Evolutionary conservation across 2,329 filamentous ascomycete genomes (phyloP), one percentile per base, ranked within the genome.

Genomic region (Bipolaris sorokiniana): DNA sequence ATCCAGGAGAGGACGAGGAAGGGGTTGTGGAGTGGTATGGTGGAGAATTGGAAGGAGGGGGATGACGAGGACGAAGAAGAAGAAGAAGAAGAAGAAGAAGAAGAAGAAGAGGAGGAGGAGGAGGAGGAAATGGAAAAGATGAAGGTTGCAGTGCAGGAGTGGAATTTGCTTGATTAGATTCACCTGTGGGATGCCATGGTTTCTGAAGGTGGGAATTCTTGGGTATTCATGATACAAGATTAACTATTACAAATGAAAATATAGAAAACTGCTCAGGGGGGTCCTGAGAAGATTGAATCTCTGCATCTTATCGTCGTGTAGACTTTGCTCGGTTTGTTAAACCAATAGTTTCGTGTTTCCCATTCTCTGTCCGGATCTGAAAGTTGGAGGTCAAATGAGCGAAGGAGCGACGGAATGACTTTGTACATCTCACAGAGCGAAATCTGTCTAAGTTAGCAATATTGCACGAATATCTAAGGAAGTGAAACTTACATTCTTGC

Each of bases 281-380:
- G 2, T 13, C 16, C 16, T 15, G 13, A 1, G 1, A 15, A 6
- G 1, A 10, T 16, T 23, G n/a, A 15, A 6, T 42, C 2, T 22
- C 51, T 31, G 5, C 41, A 20, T 13, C 16, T 16, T 15, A 54
- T 16, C 10, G 3, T 38, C 1, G 47, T 47, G 11, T 54, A 38
- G 5, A 48, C 41, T 10, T 56, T 51, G 3, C 33, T 53, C 5
- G 55, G 54, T 40, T 62, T 62, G 2, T 56, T 58, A 15, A 62
- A 64, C 54, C 56, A 62, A 9, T 55, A 37, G 3, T 62, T 60
- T 2, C 16, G 23, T n/a, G 54, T 58, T 26, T 59, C 40, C 56
- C 51, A 62, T 26, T 50, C 47, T 10, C 20, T 13, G 4, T 56
- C 48, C 3, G 54, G 48, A 3, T 46, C 13, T 15, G 33, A 26